Percentiles rank a stretch among this genome's conserved stretches.
phyloP scores from a whole-genome alignment of 257 asterid species.

The Paulownia fortunei region DNA sequence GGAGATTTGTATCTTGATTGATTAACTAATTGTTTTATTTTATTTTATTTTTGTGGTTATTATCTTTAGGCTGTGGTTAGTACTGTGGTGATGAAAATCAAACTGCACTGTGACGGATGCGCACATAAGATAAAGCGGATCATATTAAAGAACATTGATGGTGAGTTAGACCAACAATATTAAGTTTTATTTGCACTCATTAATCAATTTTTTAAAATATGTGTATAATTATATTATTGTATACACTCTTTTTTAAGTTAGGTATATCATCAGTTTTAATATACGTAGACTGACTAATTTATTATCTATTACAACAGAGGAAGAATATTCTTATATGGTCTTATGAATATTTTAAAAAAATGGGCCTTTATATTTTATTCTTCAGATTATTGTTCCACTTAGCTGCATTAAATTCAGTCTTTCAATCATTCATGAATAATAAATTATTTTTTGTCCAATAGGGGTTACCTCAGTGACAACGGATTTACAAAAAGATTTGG shows the following conservation, averaged over 20 bases:
- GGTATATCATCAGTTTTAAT: background rate
- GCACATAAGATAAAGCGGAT: constrained; percentile 74
- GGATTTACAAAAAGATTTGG: constrained; percentile 61
- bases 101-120: constrained; percentile 90
- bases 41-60: background rate
- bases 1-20: background rate
- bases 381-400: background rate
- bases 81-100: constrained; percentile 72
- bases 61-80: constrained; percentile 51
- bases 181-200: background rate
- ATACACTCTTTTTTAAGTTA: background rate
- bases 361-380: background rate
- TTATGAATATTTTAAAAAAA: background rate
- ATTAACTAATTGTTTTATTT: background rate
- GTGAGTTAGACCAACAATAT: constrained; percentile 41
- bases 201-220: background rate
- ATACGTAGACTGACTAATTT: background rate
- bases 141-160: constrained; percentile 62
- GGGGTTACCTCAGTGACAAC: constrained; percentile 64
- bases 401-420: too few relatives aligned
- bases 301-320: background rate
- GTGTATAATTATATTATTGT: background rate
- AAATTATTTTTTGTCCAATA: constrained; percentile 26
- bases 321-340: constrained; percentile 15
- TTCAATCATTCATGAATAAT: too few relatives aligned